phyloP scores from a whole-genome alignment of 345 rosid species.

The Schrenkiella parvula region DNA sequence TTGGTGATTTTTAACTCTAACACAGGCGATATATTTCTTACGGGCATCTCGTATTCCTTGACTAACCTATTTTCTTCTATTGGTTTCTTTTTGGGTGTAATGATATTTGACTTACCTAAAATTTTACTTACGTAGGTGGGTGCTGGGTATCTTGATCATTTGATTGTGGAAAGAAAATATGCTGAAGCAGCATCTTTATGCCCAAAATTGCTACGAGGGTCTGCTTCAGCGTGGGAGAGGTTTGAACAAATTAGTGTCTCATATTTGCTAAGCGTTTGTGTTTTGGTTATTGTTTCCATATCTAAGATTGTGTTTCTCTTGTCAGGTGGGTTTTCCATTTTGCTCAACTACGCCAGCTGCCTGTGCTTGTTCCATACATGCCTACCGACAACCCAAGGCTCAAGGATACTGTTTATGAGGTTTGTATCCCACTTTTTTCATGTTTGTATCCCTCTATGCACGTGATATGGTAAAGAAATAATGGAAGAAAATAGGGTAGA shows the following conservation, averaged over 20 bases:
- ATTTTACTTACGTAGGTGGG: conserved; percentile 66
- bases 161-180: conserved; percentile 96
- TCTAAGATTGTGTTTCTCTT: conserved; percentile 27
- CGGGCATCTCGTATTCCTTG: neutral
- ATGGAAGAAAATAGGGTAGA: neutral
- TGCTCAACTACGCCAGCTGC: conserved; percentile 98
- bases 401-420: conserved; percentile 99
- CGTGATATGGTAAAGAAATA: conserved; percentile 7
- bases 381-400: conserved; percentile 90
- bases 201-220: conserved; percentile 89
- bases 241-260: conserved; percentile 29
- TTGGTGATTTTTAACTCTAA: neutral
- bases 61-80: neutral
- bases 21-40: neutral
- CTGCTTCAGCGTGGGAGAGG: conserved; percentile 99
- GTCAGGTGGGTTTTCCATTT: conserved; percentile 99
- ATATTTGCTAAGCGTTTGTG: conserved; percentile 5
- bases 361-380: conserved; percentile 89
- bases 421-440: conserved; percentile 23
- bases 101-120: neutral
- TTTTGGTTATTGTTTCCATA: conserved; percentile 22
- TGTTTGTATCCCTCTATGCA: neutral
- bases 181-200: conserved; percentile 97
- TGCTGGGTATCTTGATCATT: conserved; percentile 96
- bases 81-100: neutral